Conservation (phyloP, 2,329 filamentous ascomycete species). For the Pseudogymnoascus sp. region DNA sequence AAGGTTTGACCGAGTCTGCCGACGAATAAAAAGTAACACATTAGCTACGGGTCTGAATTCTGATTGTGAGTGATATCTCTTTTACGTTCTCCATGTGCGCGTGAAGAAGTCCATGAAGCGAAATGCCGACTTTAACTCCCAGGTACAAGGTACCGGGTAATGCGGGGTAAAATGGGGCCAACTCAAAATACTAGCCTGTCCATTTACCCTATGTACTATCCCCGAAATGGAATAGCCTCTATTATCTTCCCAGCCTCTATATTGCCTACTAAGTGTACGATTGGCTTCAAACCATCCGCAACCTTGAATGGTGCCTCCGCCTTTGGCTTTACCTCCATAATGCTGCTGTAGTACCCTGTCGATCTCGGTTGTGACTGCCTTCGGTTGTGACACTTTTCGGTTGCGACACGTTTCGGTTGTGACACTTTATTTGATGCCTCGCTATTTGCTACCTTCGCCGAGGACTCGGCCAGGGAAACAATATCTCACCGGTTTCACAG, state of each 20-base stretch:
- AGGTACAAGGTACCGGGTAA: not conserved
- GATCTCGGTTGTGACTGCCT: not conserved
- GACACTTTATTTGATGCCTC: slow-evolving; percentile 39
- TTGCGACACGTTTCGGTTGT: slow-evolving; percentile 38
- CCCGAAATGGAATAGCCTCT: not conserved
- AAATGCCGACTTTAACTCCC: not conserved
- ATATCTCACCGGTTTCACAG: not conserved
- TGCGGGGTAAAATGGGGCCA: not conserved
- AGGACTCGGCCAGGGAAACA: slow-evolving; percentile 20
- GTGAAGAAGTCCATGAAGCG: not conserved
- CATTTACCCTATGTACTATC: not conserved
- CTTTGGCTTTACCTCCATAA: not conserved
- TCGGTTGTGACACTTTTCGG: slow-evolving; percentile 39
- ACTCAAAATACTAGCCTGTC: not conserved
- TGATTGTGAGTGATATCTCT: not conserved
- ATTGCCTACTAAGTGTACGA: no score
- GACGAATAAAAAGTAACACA: not conserved
- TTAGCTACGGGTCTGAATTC: not conserved
- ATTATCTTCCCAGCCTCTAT: not conserved
- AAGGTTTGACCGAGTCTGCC: not conserved
- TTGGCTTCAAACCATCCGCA: no score
- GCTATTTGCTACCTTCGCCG: slow-evolving; percentile 43
- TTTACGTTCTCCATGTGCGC: not conserved
- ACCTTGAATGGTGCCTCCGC: no score
- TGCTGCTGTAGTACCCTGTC: slow-evolving; percentile 15